Percentiles rank a stretch among this genome's conserved stretches.
phyloP scores from a whole-genome alignment of 805 yeast species.

The Isabelozyma heimii region DNA sequence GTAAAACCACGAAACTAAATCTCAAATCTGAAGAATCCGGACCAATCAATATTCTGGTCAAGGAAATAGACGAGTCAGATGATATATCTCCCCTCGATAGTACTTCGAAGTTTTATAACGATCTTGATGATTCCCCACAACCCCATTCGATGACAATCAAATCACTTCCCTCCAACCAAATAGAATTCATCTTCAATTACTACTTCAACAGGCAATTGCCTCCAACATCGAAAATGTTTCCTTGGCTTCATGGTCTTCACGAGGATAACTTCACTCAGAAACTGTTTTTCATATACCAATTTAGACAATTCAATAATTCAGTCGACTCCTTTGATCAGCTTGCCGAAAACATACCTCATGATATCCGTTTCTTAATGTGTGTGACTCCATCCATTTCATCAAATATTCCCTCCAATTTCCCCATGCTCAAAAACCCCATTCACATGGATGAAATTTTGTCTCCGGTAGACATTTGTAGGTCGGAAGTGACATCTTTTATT shows the following conservation, averaged over 20 bases:
- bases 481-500: slow-evolving; percentile 23
- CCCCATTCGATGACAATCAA: slow-evolving; percentile 9
- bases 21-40: not conserved
- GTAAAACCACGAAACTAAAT: slow-evolving; percentile 37
- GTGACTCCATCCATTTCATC: slow-evolving; percentile 14
- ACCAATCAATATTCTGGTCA: not conserved
- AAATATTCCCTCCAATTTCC: not conserved
- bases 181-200: slow-evolving; percentile 26
- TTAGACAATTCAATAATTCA: slow-evolving; percentile 7
- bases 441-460: slow-evolving; percentile 52
- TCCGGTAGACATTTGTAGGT: slow-evolving; percentile 42
- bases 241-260: slow-evolving; percentile 86
- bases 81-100: slow-evolving; percentile 16
- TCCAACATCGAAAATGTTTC: slow-evolving; percentile 67
- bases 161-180: slow-evolving; percentile 10
- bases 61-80: slow-evolving; percentile 5
- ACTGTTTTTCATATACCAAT: slow-evolving; percentile 38
- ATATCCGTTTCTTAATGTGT: slow-evolving; percentile 41
- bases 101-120: slow-evolving; percentile 9
- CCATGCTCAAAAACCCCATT: slow-evolving; percentile 52
- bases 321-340: slow-evolving; percentile 2
- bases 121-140: slow-evolving; percentile 5
- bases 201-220: slow-evolving; percentile 50
- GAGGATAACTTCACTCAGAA: slow-evolving; percentile 53
- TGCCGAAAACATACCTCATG: slow-evolving; percentile 18